These are phyloP conservation scores for Tetrahymena thermophila DNA, from an alignment of 73 alveolate species.

Conservation along the genomic window DNA sequence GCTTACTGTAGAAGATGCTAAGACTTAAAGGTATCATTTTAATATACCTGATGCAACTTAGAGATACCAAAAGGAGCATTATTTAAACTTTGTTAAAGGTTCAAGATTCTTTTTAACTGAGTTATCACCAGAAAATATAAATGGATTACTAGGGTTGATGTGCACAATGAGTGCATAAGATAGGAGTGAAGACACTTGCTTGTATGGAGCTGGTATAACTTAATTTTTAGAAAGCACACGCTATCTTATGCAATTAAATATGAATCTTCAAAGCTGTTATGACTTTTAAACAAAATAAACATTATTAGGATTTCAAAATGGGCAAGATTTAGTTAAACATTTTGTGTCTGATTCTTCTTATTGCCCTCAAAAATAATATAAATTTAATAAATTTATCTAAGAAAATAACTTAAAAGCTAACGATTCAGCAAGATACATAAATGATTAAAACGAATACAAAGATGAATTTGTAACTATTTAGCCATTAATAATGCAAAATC, in stretches of 20 bases:
- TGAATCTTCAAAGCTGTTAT: not conserved
- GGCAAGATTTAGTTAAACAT: not conserved
- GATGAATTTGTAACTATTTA: not conserved
- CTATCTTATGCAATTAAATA: not conserved
- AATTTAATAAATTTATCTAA: not conserved
- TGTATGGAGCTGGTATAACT: not conserved
- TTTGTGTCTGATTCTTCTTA: not conserved
- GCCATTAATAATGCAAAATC: not conserved
- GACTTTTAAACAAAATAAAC: not conserved
- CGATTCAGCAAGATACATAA: not conserved
- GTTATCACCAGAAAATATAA: not conserved
- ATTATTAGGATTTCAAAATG: not conserved
- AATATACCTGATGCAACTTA: not conserved
- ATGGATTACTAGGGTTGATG: not conserved
- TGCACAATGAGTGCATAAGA: not conserved
- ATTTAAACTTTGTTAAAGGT: not conserved
- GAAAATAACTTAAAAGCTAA: not conserved
- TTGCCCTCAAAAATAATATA: not conserved
- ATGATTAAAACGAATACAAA: not conserved
- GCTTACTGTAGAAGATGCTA: not conserved
- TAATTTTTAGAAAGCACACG: not conserved
- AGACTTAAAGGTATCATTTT: not conserved
- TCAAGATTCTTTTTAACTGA: not conserved
- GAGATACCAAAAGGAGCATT: not conserved
- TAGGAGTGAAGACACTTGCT: not conserved